phyloP scores from a whole-genome alignment of 306 rosid genomes.

The Malus fusca region DNA sequence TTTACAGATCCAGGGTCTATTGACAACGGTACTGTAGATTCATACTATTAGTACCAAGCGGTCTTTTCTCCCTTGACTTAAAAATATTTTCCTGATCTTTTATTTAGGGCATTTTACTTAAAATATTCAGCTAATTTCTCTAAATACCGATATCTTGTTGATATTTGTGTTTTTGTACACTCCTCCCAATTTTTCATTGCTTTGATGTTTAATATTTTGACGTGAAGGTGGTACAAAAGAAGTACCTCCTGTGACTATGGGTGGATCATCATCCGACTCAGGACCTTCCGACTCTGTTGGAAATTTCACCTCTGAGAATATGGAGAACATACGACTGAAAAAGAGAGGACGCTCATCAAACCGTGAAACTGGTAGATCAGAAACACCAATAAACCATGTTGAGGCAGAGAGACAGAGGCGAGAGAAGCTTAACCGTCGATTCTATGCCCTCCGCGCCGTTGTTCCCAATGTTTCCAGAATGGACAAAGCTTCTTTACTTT shows the following conservation, averaged over 20 bases:
- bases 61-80: too few species aligned
- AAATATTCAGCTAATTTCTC: too few species aligned
- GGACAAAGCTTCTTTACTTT: constrained; percentile 66
- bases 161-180: too few species aligned
- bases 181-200: background rate
- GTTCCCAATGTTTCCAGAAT: constrained; percentile 66
- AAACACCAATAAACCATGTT: constrained; percentile 36
- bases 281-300: background rate
- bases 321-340: background rate
- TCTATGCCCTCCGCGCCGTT: constrained; percentile 56
- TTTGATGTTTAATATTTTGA: background rate
- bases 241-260: background rate
- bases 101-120: background rate
- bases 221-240: background rate
- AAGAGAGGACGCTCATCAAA: constrained; percentile 16
- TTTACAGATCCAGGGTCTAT: too few species aligned
- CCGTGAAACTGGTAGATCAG: background rate
- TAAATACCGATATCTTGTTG: too few species aligned
- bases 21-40: too few species aligned
- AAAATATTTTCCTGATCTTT: background rate
- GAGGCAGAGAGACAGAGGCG: constrained; percentile 62
- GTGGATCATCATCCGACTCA: constrained; percentile 18
- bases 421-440: constrained; percentile 46
- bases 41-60: too few species aligned
- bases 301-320: constrained; percentile 5